A percentile compares a stretch with the other conserved stretches of the same genome.
phyloP scores from a whole-genome alignment of 805 yeast species.

The Saturnispora halmiae region DNA sequence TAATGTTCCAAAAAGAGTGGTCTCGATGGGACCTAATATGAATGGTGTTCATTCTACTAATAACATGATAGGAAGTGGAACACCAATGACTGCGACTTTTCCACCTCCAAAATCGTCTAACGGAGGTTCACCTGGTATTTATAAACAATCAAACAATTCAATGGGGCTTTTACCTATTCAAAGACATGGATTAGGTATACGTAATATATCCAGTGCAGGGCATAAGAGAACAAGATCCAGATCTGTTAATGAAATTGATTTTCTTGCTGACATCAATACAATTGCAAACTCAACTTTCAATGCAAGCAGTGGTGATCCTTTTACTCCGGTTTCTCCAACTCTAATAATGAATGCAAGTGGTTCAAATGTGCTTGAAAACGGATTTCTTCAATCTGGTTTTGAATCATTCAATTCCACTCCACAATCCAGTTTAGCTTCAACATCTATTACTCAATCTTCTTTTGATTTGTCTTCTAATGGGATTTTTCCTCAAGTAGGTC shows the following conservation, averaged over 20 bases:
- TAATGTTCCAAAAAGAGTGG: conserved; percentile 1
- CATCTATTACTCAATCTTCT: conserved; percentile 3
- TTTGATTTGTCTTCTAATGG: conserved; percentile 1
- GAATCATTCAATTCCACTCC: conserved; percentile 5
- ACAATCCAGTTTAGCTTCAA: conserved; percentile 3
- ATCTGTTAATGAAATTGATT: conserved; percentile 27
- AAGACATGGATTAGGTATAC: not conserved
- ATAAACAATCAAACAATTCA: conserved; percentile 4
- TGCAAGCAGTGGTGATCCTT: conserved; percentile 5
- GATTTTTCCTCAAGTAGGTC: not conserved
- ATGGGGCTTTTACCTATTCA: conserved; percentile 4
- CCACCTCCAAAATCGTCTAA: not conserved
- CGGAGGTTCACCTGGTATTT: not conserved
- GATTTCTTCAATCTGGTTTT: conserved; percentile 1
- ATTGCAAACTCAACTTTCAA: conserved; percentile 5
- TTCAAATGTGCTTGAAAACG: not conserved
- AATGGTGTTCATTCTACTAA: too few relatives aligned
- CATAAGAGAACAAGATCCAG: conserved; percentile 31
- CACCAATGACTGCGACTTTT: conserved; percentile 1
- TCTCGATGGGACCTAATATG: conserved; percentile 5
- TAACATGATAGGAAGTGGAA: not conserved
- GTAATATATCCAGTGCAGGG: conserved; percentile 15
- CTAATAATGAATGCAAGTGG: conserved; percentile 1
- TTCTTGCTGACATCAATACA: conserved; percentile 7
- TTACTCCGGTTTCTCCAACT: conserved; percentile 8